A percentile compares a stretch with the other conserved stretches of the same genome.
These are phyloP conservation scores for Cicer judaicum DNA, from an alignment of 306 rosid species.

Conservation along the genomic window DNA sequence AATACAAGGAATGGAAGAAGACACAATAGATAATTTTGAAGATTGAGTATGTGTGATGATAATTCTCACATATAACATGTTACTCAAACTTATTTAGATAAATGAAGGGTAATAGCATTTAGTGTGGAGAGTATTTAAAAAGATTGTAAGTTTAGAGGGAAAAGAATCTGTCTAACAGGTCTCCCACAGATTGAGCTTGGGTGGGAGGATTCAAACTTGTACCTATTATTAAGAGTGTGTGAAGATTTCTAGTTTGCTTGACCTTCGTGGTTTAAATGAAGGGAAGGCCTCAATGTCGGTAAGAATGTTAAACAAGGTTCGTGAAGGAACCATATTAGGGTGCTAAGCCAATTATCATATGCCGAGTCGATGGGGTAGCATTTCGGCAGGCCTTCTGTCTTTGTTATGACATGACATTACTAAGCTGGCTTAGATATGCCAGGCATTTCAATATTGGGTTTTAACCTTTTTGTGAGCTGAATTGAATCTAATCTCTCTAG, in stretches of 20 bases:
- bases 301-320: constrained; percentile 1
- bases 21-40: neutral
- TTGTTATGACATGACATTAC: neutral
- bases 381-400: neutral
- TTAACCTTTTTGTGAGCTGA: neutral
- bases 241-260: neutral
- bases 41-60: neutral
- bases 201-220: neutral
- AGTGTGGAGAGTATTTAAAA: neutral
- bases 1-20: neutral
- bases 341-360: neutral
- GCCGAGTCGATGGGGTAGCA: too few relatives aligned
- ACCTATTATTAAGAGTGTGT: neutral
- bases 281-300: neutral
- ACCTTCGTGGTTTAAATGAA: neutral
- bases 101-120: neutral
- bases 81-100: neutral
- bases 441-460: neutral
- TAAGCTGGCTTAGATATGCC: neutral
- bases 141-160: neutral
- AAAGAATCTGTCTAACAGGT: neutral
- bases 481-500: neutral
- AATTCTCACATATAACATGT: constrained; percentile 14
- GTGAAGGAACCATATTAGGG: neutral
- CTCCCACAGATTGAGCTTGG: neutral